Percentiles rank a stretch among this genome's conserved stretches.
Conservation (phyloP, 1,284 basidiomycete genomes). For the Psilocybe mexicana region DNA sequence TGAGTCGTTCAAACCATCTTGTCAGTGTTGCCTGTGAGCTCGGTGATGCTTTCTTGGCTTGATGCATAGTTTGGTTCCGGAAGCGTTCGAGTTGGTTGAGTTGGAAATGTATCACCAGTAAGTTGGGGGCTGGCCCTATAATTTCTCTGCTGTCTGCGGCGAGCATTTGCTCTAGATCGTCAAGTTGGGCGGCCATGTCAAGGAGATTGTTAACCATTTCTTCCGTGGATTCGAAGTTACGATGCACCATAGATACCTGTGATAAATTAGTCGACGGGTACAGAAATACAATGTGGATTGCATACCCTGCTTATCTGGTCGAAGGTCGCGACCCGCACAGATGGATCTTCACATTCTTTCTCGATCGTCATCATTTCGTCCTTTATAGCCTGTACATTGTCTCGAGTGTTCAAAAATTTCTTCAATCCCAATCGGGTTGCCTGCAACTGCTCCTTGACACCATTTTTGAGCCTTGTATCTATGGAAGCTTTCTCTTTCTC, state of each 20-base stretch:
- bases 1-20: constrained; percentile 88
- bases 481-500: constrained; percentile 97
- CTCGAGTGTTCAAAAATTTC: constrained; percentile 81
- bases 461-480: constrained; percentile 88
- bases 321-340: constrained; percentile 76
- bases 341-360: constrained; percentile 73
- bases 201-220: constrained; percentile 93
- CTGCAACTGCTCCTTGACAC: constrained; percentile 93
- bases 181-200: constrained; percentile 86
- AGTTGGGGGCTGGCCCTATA: constrained; percentile 82
- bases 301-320: constrained; percentile 90
- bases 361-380: constrained; percentile 94
- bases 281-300: constrained; percentile 14
- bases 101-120: constrained; percentile 90
- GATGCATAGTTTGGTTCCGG: constrained; percentile 90
- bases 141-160: constrained; percentile 72
- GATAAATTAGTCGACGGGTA: constrained; percentile 9
- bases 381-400: constrained; percentile 83
- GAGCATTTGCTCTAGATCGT: constrained; percentile 79
- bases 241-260: constrained; percentile 92
- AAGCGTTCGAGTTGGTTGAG: constrained; percentile 90
- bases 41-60: constrained; percentile 84
- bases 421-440: constrained; percentile 88
- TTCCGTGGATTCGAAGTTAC: constrained; percentile 93
- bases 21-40: constrained; percentile 69